These are phyloP conservation scores for Erucastrum elatum DNA, from an alignment of 345 rosid genomes.

Conservation along the genomic window DNA sequence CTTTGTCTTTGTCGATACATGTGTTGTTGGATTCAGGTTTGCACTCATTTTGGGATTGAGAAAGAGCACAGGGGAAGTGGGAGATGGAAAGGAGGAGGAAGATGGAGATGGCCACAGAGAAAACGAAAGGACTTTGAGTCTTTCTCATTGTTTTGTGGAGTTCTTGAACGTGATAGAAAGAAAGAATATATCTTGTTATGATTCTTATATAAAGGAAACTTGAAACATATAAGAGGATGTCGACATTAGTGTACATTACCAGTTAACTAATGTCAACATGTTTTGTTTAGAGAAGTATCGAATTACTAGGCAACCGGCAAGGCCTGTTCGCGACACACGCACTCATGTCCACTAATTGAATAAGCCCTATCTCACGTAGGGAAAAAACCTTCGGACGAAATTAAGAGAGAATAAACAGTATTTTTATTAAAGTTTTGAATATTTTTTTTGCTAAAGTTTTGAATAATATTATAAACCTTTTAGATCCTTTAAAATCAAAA, in stretches of 20 bases:
- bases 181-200: background rate
- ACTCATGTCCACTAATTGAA: too few relatives aligned
- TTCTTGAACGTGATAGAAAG: background rate
- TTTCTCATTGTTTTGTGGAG: background rate
- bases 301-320: background rate
- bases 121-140: background rate
- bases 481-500: too few relatives aligned
- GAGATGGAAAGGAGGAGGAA: slow-evolving; percentile 29
- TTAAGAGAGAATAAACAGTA: too few relatives aligned
- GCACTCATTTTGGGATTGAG: slow-evolving; percentile 31
- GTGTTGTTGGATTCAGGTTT: background rate
- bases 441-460: too few relatives aligned
- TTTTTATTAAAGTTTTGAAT: too few relatives aligned
- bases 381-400: too few relatives aligned
- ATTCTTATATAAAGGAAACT: background rate
- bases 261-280: background rate
- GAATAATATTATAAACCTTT: too few relatives aligned
- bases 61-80: slow-evolving; percentile 20
- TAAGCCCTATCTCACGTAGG: too few relatives aligned
- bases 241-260: background rate
- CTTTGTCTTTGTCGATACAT: slow-evolving; percentile 42
- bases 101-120: background rate
- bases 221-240: background rate
- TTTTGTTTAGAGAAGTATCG: background rate
- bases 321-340: background rate